phyloP scores from a whole-genome alignment of 768 basidiomycete genomes.

The Neoboletus subvelutipes region DNA sequence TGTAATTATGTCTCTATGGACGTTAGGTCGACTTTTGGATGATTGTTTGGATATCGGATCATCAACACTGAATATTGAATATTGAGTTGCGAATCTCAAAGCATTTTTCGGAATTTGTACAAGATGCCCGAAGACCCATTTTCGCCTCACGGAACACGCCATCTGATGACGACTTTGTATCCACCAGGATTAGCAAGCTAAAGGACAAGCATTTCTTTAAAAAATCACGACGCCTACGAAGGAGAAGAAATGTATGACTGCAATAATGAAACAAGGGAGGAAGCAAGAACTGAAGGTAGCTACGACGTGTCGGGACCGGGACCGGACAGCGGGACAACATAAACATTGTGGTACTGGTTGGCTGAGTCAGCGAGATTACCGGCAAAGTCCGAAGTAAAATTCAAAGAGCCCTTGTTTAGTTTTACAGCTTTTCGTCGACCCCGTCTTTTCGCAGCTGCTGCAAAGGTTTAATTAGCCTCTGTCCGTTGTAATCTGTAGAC shows the following conservation, averaged over 20 bases:
- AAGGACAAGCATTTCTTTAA: neutral
- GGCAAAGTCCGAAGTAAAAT: constrained; percentile 35
- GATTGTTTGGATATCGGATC: neutral
- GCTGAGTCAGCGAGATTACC: constrained; percentile 31
- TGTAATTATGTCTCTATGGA: neutral
- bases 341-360: too few species aligned
- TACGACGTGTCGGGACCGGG: too few species aligned
- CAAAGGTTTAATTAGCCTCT: constrained; percentile 29
- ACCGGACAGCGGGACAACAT: neutral
- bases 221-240: neutral
- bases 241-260: neutral
- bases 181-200: neutral
- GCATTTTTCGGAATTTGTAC: neutral
- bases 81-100: neutral
- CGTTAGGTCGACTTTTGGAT: neutral
- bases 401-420: constrained; percentile 10
- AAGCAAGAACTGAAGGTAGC: neutral
- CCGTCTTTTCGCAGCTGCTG: constrained; percentile 26
- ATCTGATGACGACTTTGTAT: neutral
- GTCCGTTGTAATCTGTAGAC: constrained; percentile 38
- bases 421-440: constrained; percentile 24
- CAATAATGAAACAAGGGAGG: neutral
- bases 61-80: neutral
- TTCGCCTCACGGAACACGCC: neutral
- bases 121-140: neutral